These are phyloP conservation scores for Punctularia strigosozonata DNA, from an alignment of 768 basidiomycete genomes.

Conservation along the genomic window DNA sequence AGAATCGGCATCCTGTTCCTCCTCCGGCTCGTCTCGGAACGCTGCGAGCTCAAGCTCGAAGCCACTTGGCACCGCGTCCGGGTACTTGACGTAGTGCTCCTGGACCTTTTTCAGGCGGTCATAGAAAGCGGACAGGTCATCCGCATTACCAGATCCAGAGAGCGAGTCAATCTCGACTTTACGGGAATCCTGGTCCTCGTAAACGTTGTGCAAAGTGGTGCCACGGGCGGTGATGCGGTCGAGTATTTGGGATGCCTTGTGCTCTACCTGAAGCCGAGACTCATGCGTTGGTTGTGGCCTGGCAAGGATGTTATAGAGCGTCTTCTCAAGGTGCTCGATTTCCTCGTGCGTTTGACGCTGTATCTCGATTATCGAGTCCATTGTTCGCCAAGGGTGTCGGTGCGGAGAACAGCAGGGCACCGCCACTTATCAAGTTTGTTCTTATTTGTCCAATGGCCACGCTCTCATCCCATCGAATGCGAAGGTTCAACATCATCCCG, in stretches of 20 bases:
- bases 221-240: conserved; percentile 68
- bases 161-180: conserved; percentile 56
- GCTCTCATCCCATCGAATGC: too few relatives aligned
- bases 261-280: conserved; percentile 59
- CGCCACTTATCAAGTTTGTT: too few relatives aligned
- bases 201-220: conserved; percentile 53
- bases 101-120: conserved; percentile 90
- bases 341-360: conserved; percentile 95
- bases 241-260: conserved; percentile 85
- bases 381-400: conserved; percentile 19
- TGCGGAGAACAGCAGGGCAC: conserved; percentile 2
- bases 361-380: conserved; percentile 93
- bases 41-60: conserved; percentile 78
- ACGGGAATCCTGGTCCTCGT: conserved; percentile 66
- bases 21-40: conserved; percentile 58
- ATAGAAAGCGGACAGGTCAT: conserved; percentile 91
- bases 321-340: conserved; percentile 83
- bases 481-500: too few relatives aligned
- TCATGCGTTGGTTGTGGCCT: conserved; percentile 54
- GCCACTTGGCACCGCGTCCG: conserved; percentile 71
- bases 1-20: conserved; percentile 68
- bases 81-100: conserved; percentile 94
- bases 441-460: too few relatives aligned
- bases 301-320: conserved; percentile 74
- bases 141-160: conserved; percentile 44